Conservation (phyloP, 2,329 filamentous ascomycete species). For the Fusarium sp. region DNA sequence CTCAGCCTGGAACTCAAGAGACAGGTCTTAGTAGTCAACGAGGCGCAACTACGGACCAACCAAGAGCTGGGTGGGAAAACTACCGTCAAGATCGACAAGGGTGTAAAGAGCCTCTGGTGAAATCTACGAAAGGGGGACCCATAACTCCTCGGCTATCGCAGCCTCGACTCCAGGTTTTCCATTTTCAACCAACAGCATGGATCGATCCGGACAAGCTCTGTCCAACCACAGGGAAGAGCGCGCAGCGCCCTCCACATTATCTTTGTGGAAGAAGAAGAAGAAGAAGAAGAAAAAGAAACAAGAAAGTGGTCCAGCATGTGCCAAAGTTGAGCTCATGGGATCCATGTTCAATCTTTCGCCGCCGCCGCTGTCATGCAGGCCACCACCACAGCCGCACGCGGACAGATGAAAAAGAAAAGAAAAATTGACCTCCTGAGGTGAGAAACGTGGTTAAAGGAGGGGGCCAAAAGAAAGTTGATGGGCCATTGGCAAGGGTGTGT, state of each 20-base stretch:
- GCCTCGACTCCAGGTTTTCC: conserved; percentile 28
- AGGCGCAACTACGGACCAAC: conserved; percentile 31
- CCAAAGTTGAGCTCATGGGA: conserved; percentile 18
- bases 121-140: conserved; percentile 5
- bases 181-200: conserved; percentile 20
- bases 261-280: neutral
- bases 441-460: conserved; percentile 20
- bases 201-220: neutral
- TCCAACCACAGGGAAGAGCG: conserved; percentile 18
- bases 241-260: conserved; percentile 26
- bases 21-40: neutral
- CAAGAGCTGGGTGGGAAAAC: conserved; percentile 39
- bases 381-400: conserved; percentile 26
- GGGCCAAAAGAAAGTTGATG: conserved; percentile 16
- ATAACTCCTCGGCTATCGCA: conserved; percentile 40
- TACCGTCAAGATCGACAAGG: conserved; percentile 37
- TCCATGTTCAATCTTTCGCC: conserved; percentile 31
- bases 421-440: conserved; percentile 4
- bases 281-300: conserved; percentile 19
- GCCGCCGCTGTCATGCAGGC: conserved; percentile 28
- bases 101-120: conserved; percentile 28
- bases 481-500: conserved; percentile 1
- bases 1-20: neutral
- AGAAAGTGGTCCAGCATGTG: neutral
- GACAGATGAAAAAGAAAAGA: conserved; percentile 1